A percentile compares a stretch with the other conserved stretches of the same genome.
Conservation (phyloP, 169 alveolate species). For the Ichthyophthirius multifiliis region DNA sequence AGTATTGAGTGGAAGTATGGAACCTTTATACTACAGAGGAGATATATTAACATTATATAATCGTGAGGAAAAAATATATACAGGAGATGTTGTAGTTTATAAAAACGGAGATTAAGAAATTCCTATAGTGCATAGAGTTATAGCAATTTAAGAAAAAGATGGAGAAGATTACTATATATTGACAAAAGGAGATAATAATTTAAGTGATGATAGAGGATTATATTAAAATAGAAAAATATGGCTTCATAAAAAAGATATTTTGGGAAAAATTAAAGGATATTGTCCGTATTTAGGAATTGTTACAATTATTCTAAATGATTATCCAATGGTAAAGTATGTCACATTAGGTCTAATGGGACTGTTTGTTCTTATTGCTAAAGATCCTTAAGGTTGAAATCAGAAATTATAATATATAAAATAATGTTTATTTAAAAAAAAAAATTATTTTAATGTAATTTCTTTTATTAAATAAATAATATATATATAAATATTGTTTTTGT, state of each 20-base stretch:
- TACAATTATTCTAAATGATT: slow-evolving; percentile 90
- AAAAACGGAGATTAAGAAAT: slow-evolving; percentile 89
- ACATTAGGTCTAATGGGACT: slow-evolving; percentile 73
- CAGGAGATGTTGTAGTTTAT: slow-evolving; percentile 86
- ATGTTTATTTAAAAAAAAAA: too few relatives aligned
- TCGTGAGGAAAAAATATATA: slow-evolving; percentile 60
- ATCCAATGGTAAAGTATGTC: slow-evolving; percentile 82
- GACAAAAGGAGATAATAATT: slow-evolving; percentile 96
- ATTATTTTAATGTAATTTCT: too few relatives aligned
- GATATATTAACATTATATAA: slow-evolving; percentile 89
- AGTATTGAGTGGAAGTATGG: slow-evolving; percentile 94
- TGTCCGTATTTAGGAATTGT: slow-evolving; percentile 92
- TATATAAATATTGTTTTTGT: too few relatives aligned
- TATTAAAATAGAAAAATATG: slow-evolving; percentile 85
- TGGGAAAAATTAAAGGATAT: slow-evolving; percentile 85
- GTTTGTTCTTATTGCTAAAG: slow-evolving; percentile 69
- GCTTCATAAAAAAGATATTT: slow-evolving; percentile 77
- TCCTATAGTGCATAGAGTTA: slow-evolving; percentile 94
- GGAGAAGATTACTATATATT: slow-evolving; percentile 75
- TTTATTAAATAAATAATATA: too few relatives aligned
- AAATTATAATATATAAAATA: too few relatives aligned
- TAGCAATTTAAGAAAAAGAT: slow-evolving; percentile 70
- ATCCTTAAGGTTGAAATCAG: slow-evolving; percentile 54
- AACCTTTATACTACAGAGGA: slow-evolving; percentile 94
- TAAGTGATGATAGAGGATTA: slow-evolving; percentile 93